phyloP scores from a whole-genome alignment of 441 rosid genomes.

The Gossypium gossypioides region DNA sequence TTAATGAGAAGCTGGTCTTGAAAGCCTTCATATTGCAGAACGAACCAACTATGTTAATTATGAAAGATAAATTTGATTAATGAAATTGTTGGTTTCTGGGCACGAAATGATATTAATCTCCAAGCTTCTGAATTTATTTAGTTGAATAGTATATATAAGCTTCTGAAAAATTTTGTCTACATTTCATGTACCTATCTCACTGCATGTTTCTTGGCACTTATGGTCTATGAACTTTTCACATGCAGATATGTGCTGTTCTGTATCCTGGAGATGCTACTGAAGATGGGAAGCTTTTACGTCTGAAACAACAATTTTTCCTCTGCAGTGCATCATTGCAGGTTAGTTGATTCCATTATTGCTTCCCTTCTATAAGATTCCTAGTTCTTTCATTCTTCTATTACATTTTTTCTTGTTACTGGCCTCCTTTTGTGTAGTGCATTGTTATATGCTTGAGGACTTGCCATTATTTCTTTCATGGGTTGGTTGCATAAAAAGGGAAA shows the following conservation, averaged over 20 bases:
- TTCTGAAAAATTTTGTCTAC: not conserved
- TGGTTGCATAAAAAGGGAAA: not conserved
- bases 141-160: not conserved
- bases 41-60: not conserved
- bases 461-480: not conserved
- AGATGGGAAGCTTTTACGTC: conserved; percentile 81
- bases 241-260: conserved; percentile 89
- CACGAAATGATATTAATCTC: not conserved
- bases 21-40: not conserved
- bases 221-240: not conserved
- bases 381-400: not conserved
- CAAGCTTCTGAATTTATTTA: not conserved
- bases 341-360: conserved; percentile 20
- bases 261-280: conserved; percentile 99
- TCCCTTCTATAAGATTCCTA: conserved; percentile 13
- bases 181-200: not conserved
- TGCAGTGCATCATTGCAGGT: conserved; percentile 99
- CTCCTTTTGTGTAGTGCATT: not conserved
- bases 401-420: not conserved
- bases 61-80: not conserved
- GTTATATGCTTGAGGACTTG: not conserved
- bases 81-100: not conserved
- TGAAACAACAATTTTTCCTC: conserved; percentile 94
- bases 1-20: not conserved
- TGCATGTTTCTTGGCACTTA: conserved; percentile 10